A percentile compares a stretch with the other conserved stretches of the same genome.
phyloP scores from a whole-genome alignment of 2,329 filamentous ascomycete genomes.

The Cladosporium velox region DNA sequence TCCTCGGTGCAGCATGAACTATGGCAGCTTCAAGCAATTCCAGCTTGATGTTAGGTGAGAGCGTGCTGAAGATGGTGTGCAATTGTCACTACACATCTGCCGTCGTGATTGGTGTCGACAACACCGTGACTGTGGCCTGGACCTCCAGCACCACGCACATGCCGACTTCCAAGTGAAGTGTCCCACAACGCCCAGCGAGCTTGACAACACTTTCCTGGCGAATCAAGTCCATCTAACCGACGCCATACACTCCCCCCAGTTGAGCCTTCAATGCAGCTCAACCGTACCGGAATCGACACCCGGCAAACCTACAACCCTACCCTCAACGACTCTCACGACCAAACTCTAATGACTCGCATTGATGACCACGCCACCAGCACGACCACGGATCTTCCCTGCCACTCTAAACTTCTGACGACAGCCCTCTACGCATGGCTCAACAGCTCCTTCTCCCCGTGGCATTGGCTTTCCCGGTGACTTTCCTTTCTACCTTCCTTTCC shows the following conservation, averaged over 20 bases:
- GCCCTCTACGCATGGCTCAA: not conserved
- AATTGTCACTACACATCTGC: not conserved
- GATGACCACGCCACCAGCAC: not conserved
- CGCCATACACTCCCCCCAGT: not conserved
- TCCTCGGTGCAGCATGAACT: constrained; percentile 62
- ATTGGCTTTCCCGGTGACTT: not conserved
- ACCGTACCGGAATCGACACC: not conserved
- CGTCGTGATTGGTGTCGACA: not conserved
- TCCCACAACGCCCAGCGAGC: not conserved
- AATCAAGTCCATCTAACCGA: not conserved
- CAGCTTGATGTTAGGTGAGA: constrained; percentile 73
- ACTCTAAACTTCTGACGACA: not conserved
- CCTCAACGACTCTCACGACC: not conserved
- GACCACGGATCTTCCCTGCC: not conserved
- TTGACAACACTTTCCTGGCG: not conserved
- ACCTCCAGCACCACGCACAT: not conserved
- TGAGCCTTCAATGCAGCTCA: not conserved
- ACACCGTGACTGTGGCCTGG: not conserved
- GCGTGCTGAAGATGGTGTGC: not conserved
- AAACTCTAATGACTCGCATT: not conserved
- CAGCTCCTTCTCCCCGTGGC: not conserved
- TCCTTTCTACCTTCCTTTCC: not conserved
- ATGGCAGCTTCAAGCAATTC: constrained; percentile 80
- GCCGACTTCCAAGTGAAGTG: not conserved
- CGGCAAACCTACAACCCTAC: not conserved